Evolutionary conservation across 352 stramenopile species (phyloP).

Genomic region (Stephanocyclus meneghinianus): DNA sequence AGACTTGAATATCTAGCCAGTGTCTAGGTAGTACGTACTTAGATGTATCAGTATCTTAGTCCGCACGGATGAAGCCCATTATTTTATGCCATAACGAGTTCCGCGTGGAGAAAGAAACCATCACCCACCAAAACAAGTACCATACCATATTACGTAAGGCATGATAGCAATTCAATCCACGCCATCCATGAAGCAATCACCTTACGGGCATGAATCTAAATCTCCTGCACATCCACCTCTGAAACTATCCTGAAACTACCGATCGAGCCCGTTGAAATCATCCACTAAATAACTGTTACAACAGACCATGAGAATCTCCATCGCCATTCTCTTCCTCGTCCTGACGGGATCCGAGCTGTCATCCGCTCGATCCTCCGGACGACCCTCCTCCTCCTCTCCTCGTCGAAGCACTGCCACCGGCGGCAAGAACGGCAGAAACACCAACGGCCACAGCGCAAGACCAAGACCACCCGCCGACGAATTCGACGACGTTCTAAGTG

Average conservation of each 20-base stretch:
- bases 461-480: slow-evolving; percentile 17
- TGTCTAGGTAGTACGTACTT: too few species aligned
- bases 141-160: too few species aligned
- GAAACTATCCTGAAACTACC: neutral
- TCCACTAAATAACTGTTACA: neutral
- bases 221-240: too few species aligned
- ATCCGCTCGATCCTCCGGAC: slow-evolving; percentile 39
- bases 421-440: slow-evolving; percentile 6
- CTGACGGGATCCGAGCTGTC: slow-evolving; percentile 24
- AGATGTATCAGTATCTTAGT: too few species aligned
- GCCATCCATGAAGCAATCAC: too few species aligned
- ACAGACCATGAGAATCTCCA: slow-evolving; percentile 23
- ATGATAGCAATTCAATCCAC: too few species aligned
- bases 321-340: slow-evolving; percentile 3
- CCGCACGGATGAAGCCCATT: too few species aligned
- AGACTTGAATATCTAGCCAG: too few species aligned
- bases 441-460: slow-evolving; percentile 5
- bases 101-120: too few species aligned
- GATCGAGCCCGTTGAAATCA: neutral
- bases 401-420: slow-evolving; percentile 15
- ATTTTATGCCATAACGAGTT: too few species aligned
- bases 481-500: slow-evolving; percentile 6
- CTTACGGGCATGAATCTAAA: too few species aligned
- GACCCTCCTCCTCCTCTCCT: slow-evolving; percentile 22
- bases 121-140: too few species aligned